phyloP scores from a whole-genome alignment of 2,329 filamentous ascomycete genomes.

The Cladosporium colombiae region DNA sequence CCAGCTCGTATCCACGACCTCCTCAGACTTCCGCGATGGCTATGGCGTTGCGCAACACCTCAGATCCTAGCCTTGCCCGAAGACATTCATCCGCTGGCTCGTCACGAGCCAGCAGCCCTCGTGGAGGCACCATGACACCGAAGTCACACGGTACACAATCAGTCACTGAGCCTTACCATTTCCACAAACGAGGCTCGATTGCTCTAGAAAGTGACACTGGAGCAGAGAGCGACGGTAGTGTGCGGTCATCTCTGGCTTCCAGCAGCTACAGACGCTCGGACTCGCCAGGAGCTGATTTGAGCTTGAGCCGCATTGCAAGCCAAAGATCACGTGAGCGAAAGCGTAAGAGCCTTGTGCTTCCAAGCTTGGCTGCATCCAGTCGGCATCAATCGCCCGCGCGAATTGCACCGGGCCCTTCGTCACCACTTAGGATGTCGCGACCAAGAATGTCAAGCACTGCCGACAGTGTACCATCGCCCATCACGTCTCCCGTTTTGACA shows the following conservation, averaged over 20 bases:
- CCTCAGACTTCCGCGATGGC: slow-evolving; percentile 53
- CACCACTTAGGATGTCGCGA: slow-evolving; percentile 82
- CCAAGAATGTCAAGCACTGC: slow-evolving; percentile 64
- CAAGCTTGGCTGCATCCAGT: slow-evolving; percentile 66
- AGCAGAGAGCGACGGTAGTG: slow-evolving; percentile 84
- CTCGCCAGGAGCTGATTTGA: slow-evolving; percentile 85
- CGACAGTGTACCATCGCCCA: slow-evolving; percentile 75
- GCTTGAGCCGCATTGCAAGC: slow-evolving; percentile 73
- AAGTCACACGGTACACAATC: slow-evolving; percentile 67
- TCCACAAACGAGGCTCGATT: slow-evolving; percentile 75
- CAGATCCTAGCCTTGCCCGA: slow-evolving; percentile 51
- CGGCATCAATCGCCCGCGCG: slow-evolving; percentile 89
- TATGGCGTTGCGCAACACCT: slow-evolving; percentile 56
- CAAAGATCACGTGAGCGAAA: slow-evolving; percentile 71
- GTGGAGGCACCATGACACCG: slow-evolving; percentile 80
- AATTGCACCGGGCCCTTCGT: slow-evolving; percentile 65
- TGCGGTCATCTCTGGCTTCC: slow-evolving; percentile 74
- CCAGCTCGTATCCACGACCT: slow-evolving; percentile 58
- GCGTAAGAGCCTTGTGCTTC: slow-evolving; percentile 80
- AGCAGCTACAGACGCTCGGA: slow-evolving; percentile 65
- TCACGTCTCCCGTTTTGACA: slow-evolving; percentile 84
- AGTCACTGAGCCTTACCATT: slow-evolving; percentile 51
- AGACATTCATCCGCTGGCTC: slow-evolving; percentile 67
- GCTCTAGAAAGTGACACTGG: slow-evolving; percentile 80
- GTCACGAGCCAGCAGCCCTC: slow-evolving; percentile 84